A percentile compares a stretch with the other conserved stretches of the same genome.
phyloP scores from a whole-genome alignment of 2,329 filamentous ascomycete genomes.

The Alternaria arborescens region DNA sequence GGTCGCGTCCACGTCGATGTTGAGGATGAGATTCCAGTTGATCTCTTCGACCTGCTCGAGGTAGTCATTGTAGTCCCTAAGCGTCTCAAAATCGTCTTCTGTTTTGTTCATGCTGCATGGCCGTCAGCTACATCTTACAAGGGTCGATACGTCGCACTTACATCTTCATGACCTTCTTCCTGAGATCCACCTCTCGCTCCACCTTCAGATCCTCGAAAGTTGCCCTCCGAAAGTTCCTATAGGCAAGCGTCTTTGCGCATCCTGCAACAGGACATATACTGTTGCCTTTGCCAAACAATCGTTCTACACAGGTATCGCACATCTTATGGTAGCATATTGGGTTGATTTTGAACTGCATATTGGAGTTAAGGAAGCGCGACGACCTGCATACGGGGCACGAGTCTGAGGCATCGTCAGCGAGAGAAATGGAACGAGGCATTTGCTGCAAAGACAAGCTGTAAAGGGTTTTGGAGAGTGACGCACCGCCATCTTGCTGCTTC shows the following conservation, averaged over 20 bases:
- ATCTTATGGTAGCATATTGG: conserved; percentile 99
- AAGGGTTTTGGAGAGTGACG: conserved; percentile 46
- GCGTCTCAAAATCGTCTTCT: conserved; percentile 88
- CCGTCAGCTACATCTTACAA: conserved; percentile 11
- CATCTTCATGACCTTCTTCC: conserved; percentile 74
- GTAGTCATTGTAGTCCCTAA: conserved; percentile 90
- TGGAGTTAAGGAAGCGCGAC: conserved; percentile 90
- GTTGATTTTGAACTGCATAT: conserved; percentile 95
- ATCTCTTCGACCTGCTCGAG: conserved; percentile 91
- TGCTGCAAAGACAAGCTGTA: conserved; percentile 41
- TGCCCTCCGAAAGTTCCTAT: conserved; percentile 82
- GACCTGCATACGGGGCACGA: conserved; percentile 98
- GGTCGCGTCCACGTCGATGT: conserved; percentile 71
- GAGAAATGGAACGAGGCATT: conserved; percentile 16
- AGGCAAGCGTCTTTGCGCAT: conserved; percentile 85
- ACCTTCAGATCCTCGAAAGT: conserved; percentile 89
- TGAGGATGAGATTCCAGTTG: conserved; percentile 85
- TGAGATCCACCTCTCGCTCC: conserved; percentile 92
- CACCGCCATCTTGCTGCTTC: conserved; percentile 51
- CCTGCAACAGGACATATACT: conserved; percentile 91
- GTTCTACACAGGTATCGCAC: conserved; percentile 94
- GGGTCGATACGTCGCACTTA: conserved; percentile 39
- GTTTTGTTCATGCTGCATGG: conserved; percentile 78
- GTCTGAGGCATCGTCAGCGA: conserved; percentile 61
- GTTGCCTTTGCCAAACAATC: conserved; percentile 90